Base-by-base conservation (phyloP, 208 protist species). In the Acanthamoeba royreba region DNA sequence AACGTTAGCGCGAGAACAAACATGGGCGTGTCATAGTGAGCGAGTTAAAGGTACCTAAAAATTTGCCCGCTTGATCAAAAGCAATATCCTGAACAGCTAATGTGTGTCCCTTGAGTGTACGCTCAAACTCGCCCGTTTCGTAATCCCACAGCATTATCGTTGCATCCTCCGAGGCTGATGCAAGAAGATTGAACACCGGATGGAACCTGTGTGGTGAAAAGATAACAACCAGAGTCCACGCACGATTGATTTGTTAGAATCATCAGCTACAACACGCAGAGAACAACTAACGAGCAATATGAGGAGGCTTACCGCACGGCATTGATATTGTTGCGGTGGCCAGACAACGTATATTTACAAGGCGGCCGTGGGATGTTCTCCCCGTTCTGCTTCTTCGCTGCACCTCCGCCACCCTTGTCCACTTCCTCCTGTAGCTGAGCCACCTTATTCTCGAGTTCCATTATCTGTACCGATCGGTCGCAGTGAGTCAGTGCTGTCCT, bases 101-200 rank as follows among this genome's bases (percentile, higher is more conserved):
- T 25, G 97, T 97, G 91, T 97, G 97, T 5, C 97, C 97, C 25
- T 97, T 97, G 1, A 97, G 90, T 25, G 97, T 97, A 15, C 95
- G n/a, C 46, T 97, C 96, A 93, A 97, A 95, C 42, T 97, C 95
- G 25, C 97, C 97, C 25, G 94, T 96, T n/a, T 98, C 97, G 47
- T 93, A 96, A 85, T 98, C 96, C 96, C 96, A 98, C 38, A 98
- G 66, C 55, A 94, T 97, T 1, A 97, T 96, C 0, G 96, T 97
- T 31, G 96, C 96, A 66, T 97, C 96, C 63, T 97, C 95, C 3
- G 85, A 95, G 2, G 93, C 93, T n/a, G 95, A 97, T 11, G 93
- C 96, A 1, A 96, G 40, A 17, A 97, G 19, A 46, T 87, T 94
- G 88, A 95, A 97, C 13, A 93, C 43, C 72, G 96, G 96, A 83